phyloP scores from a whole-genome alignment of 345 rosid species.

The Trapa bicornis region DNA sequence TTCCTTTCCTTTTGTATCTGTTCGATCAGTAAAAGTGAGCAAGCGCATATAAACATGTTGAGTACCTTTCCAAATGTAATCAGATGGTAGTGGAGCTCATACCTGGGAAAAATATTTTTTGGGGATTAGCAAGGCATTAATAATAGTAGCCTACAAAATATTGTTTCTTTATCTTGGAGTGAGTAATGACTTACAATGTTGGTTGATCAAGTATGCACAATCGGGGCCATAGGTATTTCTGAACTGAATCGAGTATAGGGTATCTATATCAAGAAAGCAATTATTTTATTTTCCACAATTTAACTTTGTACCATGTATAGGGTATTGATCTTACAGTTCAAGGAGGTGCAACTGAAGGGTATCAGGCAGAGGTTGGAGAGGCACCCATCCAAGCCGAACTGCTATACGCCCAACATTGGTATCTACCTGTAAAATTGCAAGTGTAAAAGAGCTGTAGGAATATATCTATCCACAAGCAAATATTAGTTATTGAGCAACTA shows the following conservation, averaged over 20 bases:
- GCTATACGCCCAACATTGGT: slow-evolving; percentile 96
- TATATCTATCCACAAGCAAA: neutral
- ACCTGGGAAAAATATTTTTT: slow-evolving; percentile 26
- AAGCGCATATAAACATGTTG: neutral
- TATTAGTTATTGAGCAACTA: slow-evolving; percentile 5
- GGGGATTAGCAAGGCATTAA: neutral
- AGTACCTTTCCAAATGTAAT: slow-evolving; percentile 95
- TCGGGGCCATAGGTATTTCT: slow-evolving; percentile 94
- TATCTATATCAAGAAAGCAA: slow-evolving; percentile 32
- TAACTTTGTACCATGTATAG: slow-evolving; percentile 7
- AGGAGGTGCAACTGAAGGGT: slow-evolving; percentile 83
- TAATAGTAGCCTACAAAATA: neutral
- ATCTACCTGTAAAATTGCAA: slow-evolving; percentile 51
- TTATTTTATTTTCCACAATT: neutral
- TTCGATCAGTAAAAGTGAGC: neutral
- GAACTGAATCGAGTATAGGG: slow-evolving; percentile 80
- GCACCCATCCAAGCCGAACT: slow-evolving; percentile 96
- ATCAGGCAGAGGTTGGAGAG: slow-evolving; percentile 84
- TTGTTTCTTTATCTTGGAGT: neutral
- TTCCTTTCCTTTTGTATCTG: neutral
- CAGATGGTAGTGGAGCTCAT: slow-evolving; percentile 89
- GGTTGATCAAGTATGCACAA: slow-evolving; percentile 81
- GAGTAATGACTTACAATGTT: slow-evolving; percentile 51
- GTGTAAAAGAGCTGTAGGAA: neutral
- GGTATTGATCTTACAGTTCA: slow-evolving; percentile 54